Conservation (phyloP, 148 eudicot genomes). For the Salicornia ramosissima region DNA sequence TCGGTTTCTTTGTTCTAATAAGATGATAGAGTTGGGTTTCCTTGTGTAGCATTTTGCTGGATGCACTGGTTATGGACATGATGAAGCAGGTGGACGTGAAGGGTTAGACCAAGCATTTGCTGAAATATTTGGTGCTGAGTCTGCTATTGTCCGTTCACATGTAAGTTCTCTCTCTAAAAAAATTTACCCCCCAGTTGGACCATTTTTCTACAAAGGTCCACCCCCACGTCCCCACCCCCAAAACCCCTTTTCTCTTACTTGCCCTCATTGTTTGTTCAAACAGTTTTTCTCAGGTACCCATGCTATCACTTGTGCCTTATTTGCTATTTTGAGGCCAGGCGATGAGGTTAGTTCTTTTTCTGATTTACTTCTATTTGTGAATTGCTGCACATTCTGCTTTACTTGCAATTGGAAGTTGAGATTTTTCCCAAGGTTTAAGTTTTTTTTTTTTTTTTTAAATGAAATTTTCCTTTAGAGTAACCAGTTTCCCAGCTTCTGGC, state of each 20-base stretch:
- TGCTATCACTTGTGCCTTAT: conserved; percentile 95
- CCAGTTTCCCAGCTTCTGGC: conserved; percentile 78
- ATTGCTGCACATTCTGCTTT: neutral
- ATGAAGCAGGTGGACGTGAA: conserved; percentile 96
- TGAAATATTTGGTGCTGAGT: conserved; percentile 90
- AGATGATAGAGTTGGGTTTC: too few species aligned
- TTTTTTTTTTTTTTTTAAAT: neutral
- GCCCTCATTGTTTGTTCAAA: conserved; percentile 18
- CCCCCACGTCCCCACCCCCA: too few species aligned
- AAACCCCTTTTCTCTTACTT: neutral
- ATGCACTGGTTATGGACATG: conserved; percentile 95
- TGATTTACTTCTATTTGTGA: neutral
- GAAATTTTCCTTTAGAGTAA: conserved; percentile 22
- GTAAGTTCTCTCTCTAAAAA: conserved; percentile 35
- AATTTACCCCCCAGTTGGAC: too few species aligned
- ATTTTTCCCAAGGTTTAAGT: conserved; percentile 1
- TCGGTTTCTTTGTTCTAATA: neutral
- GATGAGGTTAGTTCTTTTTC: conserved; percentile 58
- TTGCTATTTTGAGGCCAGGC: conserved; percentile 90
- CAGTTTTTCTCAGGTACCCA: conserved; percentile 99
- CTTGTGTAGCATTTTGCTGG: conserved; percentile 80
- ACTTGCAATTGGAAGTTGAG: neutral
- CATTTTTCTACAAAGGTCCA: too few species aligned
- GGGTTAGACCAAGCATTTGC: conserved; percentile 90
- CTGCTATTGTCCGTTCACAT: conserved; percentile 92